Conservation (phyloP, 2,329 filamentous ascomycete species). For the Xylariaceae sp. region DNA sequence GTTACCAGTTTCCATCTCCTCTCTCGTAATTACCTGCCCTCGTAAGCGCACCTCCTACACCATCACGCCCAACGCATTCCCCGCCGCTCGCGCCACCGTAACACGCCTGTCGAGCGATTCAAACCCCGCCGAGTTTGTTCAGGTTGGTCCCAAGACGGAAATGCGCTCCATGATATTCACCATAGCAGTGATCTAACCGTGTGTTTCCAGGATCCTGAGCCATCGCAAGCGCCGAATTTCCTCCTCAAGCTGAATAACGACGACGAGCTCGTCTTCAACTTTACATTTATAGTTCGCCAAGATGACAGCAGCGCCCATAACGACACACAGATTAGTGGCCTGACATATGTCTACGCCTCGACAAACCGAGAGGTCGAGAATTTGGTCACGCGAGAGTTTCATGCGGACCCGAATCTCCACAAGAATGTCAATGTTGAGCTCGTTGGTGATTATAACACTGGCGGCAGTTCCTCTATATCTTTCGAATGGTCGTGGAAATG, state of each 20-base stretch:
- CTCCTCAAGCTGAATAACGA: conserved; percentile 87
- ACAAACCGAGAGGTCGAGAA: conserved; percentile 89
- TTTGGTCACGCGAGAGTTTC: conserved; percentile 91
- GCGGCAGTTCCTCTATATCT: conserved; percentile 79
- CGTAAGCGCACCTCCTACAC: conserved; percentile 78
- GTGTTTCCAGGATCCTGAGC: conserved; percentile 74
- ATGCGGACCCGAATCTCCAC: conserved; percentile 95
- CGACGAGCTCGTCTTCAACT: conserved; percentile 91
- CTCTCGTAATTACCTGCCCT: conserved; percentile 79
- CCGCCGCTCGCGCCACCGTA: conserved; percentile 77
- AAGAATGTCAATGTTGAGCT: conserved; percentile 96
- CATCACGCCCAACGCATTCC: conserved; percentile 84
- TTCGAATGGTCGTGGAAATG: conserved; percentile 98
- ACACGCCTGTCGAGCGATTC: conserved; percentile 76
- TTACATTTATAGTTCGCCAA: conserved; percentile 81
- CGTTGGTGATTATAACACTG: conserved; percentile 89
- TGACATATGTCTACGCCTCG: conserved; percentile 92
- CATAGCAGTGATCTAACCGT: conserved; percentile 27
- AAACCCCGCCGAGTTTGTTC: conserved; percentile 84
- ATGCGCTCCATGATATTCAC: conserved; percentile 8
- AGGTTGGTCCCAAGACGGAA: conserved; percentile 62
- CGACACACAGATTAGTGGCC: conserved; percentile 82
- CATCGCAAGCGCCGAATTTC: conserved; percentile 68
- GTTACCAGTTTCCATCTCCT: conserved; percentile 80
- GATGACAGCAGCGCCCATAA: conserved; percentile 57